phyloP scores from a whole-genome alignment of 139 green algal species.

The Chlamydomonas eustigma region DNA sequence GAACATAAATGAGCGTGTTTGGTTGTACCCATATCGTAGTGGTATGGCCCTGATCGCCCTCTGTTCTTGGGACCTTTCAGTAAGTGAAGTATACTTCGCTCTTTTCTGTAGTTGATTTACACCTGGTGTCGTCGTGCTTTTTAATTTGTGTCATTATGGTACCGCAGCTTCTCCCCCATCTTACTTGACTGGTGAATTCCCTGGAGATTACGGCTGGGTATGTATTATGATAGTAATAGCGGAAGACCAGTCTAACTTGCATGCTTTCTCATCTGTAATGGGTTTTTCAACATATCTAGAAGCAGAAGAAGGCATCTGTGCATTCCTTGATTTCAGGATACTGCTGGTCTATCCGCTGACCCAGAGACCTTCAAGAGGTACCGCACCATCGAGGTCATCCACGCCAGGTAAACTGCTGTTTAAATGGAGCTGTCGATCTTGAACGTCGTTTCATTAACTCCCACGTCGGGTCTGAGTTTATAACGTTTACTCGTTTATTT shows the following conservation, averaged over 20 bases:
- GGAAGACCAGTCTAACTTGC: too few relatives aligned
- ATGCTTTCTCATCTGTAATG: too few relatives aligned
- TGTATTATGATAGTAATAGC: too few relatives aligned
- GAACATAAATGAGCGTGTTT: not conserved
- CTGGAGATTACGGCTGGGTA: slow-evolving; percentile 85
- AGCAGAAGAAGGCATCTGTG: not conserved
- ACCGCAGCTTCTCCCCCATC: slow-evolving; percentile 20
- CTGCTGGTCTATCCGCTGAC: slow-evolving; percentile 86
- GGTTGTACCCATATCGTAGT: not conserved
- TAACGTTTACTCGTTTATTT: too few relatives aligned
- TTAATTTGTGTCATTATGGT: too few relatives aligned
- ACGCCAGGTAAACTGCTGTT: slow-evolving; percentile 73
- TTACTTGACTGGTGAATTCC: slow-evolving; percentile 77
- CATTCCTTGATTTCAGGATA: slow-evolving; percentile 54
- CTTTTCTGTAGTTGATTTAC: too few relatives aligned
- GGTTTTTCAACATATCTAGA: too few relatives aligned
- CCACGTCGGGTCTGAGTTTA: too few relatives aligned
- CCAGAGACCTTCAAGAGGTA: slow-evolving; percentile 67
- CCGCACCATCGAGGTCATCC: slow-evolving; percentile 94
- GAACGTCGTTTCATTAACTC: too few relatives aligned
- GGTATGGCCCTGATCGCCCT: slow-evolving; percentile 6
- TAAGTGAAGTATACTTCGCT: not conserved
- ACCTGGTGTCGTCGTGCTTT: too few relatives aligned
- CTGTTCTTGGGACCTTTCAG: slow-evolving; percentile 8
- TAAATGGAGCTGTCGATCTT: slow-evolving; percentile 67